These are phyloP conservation scores for Anthracocystis walkeri DNA, from an alignment of 1,284 basidiomycete genomes.

Conservation along the genomic window DNA sequence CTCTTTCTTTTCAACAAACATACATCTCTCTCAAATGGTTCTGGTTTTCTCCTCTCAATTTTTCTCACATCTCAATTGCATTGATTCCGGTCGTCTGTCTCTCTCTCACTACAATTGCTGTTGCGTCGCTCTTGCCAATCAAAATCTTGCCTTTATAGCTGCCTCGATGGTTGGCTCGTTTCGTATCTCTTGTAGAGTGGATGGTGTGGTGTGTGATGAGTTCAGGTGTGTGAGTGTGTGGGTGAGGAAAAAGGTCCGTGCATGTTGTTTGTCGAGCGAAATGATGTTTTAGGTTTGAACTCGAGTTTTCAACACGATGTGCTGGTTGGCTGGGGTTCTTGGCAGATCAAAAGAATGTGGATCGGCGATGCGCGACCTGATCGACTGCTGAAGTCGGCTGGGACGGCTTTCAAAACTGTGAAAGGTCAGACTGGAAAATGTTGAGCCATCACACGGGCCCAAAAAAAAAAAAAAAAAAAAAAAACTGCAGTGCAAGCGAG, in stretches of 20 bases:
- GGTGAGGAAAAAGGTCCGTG: neutral
- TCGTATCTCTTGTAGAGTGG: neutral
- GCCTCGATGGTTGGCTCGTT: constrained; percentile 26
- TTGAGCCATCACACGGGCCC: neutral
- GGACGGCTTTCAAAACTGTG: too few species aligned
- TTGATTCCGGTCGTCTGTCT: constrained; percentile 10
- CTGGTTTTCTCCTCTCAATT: constrained; percentile 1
- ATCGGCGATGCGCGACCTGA: constrained; percentile 2
- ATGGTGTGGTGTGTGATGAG: neutral
- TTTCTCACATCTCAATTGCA: constrained; percentile 17
- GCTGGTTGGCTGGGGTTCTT: neutral
- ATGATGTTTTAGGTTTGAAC: too few species aligned
- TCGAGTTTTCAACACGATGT: neutral
- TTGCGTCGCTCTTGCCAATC: neutral
- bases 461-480: too few species aligned
- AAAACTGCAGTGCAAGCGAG: neutral
- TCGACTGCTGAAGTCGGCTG: neutral
- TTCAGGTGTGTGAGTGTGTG: neutral
- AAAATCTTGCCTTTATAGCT: constrained; percentile 7
- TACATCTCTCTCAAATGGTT: neutral
- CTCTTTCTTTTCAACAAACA: neutral
- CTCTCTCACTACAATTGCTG: neutral
- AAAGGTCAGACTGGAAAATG: too few species aligned
- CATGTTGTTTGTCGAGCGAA: neutral
- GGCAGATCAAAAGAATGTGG: neutral